These are phyloP conservation scores for Didymella pomorum DNA, from an alignment of 2,329 filamentous ascomycete genomes.

Conservation along the genomic window DNA sequence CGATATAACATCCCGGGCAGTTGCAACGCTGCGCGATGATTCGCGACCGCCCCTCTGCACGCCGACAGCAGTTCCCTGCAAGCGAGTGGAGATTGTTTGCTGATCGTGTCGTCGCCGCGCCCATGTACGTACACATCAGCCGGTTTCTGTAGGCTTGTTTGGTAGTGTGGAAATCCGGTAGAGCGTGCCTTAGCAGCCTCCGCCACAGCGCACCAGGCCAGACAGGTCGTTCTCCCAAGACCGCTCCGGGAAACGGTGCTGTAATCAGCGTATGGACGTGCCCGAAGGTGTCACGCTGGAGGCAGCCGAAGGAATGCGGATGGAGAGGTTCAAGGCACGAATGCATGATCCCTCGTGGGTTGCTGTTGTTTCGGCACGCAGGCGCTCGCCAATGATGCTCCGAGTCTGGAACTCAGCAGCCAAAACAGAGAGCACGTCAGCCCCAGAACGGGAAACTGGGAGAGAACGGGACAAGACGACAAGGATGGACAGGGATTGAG, in stretches of 20 bases:
- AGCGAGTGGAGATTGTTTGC: conserved; percentile 49
- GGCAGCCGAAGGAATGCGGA: conserved; percentile 14
- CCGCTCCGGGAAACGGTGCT: conserved; percentile 26
- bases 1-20: conserved; percentile 31
- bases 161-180: conserved; percentile 26
- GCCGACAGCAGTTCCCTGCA: conserved; percentile 43
- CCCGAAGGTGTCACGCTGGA: not conserved
- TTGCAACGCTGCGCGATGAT: conserved; percentile 38
- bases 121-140: conserved; percentile 34
- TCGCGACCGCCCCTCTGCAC: conserved; percentile 37
- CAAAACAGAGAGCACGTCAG: conserved; percentile 44
- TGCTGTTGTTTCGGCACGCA: conserved; percentile 26
- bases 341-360: conserved; percentile 26
- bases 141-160: conserved; percentile 35
- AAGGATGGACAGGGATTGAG: conserved; percentile 34
- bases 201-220: conserved; percentile 30
- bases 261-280: conserved; percentile 19
- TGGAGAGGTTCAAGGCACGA: conserved; percentile 5
- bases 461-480: conserved; percentile 16
- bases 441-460: conserved; percentile 27
- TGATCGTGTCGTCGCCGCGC: conserved; percentile 46
- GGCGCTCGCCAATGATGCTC: conserved; percentile 30
- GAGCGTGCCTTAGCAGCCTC: conserved; percentile 36
- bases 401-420: conserved; percentile 26
- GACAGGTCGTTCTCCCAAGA: conserved; percentile 11